These are phyloP conservation scores for Wickerhamiella qilinensis DNA, from an alignment of 805 yeast species.

Conservation along the genomic window DNA sequence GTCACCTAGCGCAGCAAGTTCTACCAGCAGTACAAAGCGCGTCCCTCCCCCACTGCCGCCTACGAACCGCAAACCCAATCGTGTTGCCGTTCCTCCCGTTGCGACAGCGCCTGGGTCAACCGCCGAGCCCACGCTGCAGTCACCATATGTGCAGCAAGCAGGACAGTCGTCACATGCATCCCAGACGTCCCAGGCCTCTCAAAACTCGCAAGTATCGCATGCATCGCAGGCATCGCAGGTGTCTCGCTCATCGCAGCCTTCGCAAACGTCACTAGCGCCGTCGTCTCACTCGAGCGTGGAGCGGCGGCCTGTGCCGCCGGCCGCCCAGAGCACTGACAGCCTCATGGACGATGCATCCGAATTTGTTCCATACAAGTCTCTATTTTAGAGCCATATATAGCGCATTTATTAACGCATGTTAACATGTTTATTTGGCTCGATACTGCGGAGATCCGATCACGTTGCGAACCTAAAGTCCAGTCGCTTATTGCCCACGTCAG, in stretches of 20 bases:
- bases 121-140: background rate
- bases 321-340: background rate
- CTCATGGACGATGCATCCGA: conserved; percentile 1
- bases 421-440: too few relatives aligned
- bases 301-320: background rate
- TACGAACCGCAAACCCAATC: too few relatives aligned
- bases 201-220: background rate
- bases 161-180: background rate
- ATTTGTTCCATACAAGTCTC: background rate
- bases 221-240: background rate
- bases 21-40: background rate
- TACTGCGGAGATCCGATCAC: too few relatives aligned
- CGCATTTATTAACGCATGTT: too few relatives aligned
- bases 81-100: background rate
- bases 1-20: background rate
- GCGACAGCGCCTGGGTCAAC: background rate
- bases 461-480: conserved; percentile 32
- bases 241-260: background rate
- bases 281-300: background rate
- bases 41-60: background rate
- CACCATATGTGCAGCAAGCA: background rate
- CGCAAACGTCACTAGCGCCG: background rate
- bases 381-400: too few relatives aligned
- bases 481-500: conserved; percentile 41
- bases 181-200: background rate